Conservation (phyloP, 768 basidiomycete species). For the Lactarius evosmus region DNA sequence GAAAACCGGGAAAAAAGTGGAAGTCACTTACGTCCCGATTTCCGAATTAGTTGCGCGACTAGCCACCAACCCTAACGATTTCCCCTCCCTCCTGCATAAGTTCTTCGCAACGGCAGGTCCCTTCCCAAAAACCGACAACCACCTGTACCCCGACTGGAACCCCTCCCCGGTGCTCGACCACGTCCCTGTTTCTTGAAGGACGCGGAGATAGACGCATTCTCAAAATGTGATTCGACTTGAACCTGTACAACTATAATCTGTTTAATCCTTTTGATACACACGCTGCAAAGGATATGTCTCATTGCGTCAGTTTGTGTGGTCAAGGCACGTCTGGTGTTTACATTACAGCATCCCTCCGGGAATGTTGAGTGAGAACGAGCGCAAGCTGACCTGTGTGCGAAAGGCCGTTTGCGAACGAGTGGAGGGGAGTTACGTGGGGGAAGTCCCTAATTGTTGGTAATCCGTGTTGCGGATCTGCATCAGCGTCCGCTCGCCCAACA, state of each 20-base stretch:
- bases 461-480: too few relatives aligned
- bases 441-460: too few relatives aligned
- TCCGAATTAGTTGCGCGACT: constrained; percentile 21
- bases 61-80: constrained; percentile 21
- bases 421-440: too few relatives aligned
- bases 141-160: constrained; percentile 24
- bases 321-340: not conserved
- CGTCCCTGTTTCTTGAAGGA: not conserved
- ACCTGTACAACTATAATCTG: not conserved
- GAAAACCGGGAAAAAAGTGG: constrained; percentile 26
- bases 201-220: not conserved
- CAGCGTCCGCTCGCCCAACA: too few relatives aligned
- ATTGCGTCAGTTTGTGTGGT: not conserved
- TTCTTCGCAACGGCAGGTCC: constrained; percentile 22
- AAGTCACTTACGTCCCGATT: constrained; percentile 23
- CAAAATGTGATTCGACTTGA: not conserved
- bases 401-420: too few relatives aligned
- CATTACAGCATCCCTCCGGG: not conserved
- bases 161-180: constrained; percentile 18
- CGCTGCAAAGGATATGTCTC: not conserved
- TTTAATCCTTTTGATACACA: not conserved
- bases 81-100: constrained; percentile 13
- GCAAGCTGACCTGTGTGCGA: too few relatives aligned
- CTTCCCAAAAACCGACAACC: constrained; percentile 18
- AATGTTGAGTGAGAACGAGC: too few relatives aligned